phyloP scores from a whole-genome alignment of 495 filamentous ascomycete genomes.

The Tetracladium marchalianum region DNA sequence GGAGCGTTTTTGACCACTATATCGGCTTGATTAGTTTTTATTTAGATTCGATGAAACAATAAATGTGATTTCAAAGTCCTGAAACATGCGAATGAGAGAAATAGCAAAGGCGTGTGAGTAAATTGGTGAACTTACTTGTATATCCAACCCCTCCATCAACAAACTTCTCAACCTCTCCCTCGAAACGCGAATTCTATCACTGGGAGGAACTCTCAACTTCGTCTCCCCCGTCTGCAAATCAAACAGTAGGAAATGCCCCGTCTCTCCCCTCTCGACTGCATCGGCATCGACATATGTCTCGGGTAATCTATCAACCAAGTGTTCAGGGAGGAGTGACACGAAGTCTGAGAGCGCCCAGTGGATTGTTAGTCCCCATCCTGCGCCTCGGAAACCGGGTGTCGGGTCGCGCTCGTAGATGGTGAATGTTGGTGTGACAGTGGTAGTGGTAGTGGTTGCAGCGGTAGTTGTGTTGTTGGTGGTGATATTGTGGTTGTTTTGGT shows the following conservation, averaged over 20 bases:
- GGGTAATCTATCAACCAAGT: constrained; percentile 26
- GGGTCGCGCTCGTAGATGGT: constrained; percentile 46
- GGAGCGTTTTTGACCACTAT: neutral
- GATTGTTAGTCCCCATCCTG: constrained; percentile 43
- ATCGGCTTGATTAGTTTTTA: too few species aligned
- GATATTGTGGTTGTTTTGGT: too few species aligned
- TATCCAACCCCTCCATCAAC: constrained; percentile 28
- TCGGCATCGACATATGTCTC: constrained; percentile 32
- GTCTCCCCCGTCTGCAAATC: constrained; percentile 33
- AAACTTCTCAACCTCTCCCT: constrained; percentile 31
- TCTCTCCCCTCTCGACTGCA: constrained; percentile 15
- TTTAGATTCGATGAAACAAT: too few species aligned
- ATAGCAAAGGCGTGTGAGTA: neutral
- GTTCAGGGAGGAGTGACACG: constrained; percentile 25
- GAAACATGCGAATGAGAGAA: too few species aligned
- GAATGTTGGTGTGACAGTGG: constrained; percentile 18
- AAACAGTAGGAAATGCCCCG: constrained; percentile 28
- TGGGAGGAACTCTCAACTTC: constrained; percentile 24
- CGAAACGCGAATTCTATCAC: constrained; percentile 30
- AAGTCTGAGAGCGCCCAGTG: constrained; percentile 37
- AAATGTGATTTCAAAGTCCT: too few species aligned
- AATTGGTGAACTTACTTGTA: constrained; percentile 36
- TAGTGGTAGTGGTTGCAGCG: neutral
- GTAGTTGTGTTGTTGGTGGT: too few species aligned
- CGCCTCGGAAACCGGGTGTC: constrained; percentile 28